Percentiles rank a stretch among this genome's conserved stretches.
phyloP scores from a whole-genome alignment of 2,329 filamentous ascomycete genomes.

The Zasmidium citrigriseum region DNA sequence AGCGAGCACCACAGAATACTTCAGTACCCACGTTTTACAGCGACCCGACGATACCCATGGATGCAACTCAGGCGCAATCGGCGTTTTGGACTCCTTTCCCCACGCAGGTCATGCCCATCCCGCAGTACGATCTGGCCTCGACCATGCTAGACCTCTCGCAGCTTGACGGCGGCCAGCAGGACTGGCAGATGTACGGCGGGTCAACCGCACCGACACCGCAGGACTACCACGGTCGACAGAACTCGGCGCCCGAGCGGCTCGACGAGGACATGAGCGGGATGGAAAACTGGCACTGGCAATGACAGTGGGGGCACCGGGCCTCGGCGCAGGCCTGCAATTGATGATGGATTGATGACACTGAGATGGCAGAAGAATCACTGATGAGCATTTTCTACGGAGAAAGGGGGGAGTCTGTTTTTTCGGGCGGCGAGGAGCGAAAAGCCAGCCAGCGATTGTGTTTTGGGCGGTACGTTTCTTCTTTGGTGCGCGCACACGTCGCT shows the following conservation, averaged over 20 bases:
- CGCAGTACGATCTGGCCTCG: constrained; percentile 16
- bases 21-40: constrained; percentile 30
- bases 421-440: too few relatives aligned
- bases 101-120: constrained; percentile 39
- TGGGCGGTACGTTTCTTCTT: neutral
- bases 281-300: constrained; percentile 21
- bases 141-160: constrained; percentile 22
- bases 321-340: too few relatives aligned
- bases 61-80: constrained; percentile 23
- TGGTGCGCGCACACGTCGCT: neutral
- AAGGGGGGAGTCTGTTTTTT: neutral
- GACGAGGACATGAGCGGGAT: constrained; percentile 25
- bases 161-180: constrained; percentile 13
- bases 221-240: constrained; percentile 8
- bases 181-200: constrained; percentile 1
- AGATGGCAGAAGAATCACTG: neutral
- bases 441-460: neutral
- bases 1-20: constrained; percentile 16
- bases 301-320: neutral
- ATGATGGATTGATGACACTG: too few relatives aligned
- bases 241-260: constrained; percentile 14
- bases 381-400: neutral
- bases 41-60: constrained; percentile 25
- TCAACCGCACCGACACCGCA: constrained; percentile 2
- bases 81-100: constrained; percentile 44